These are phyloP conservation scores for Astraeus odoratus DNA, from an alignment of 768 basidiomycete species.

Conservation along the genomic window DNA sequence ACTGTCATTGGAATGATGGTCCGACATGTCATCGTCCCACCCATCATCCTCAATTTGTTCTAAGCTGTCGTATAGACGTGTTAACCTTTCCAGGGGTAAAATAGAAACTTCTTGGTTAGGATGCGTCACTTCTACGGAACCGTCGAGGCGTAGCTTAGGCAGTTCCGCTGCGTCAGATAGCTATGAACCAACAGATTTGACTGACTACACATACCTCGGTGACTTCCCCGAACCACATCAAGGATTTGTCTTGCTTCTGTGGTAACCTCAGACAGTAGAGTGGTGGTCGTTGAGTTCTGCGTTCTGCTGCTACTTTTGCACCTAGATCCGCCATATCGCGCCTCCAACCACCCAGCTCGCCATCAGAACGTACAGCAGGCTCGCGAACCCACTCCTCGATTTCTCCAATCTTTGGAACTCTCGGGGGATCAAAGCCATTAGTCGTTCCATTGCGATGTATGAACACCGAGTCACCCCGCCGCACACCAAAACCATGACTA, in stretches of 20 bases:
- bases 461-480: constrained; percentile 80
- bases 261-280: constrained; percentile 42
- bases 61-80: constrained; percentile 71
- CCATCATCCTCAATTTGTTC: constrained; percentile 72
- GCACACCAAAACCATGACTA: constrained; percentile 67
- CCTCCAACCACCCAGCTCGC: constrained; percentile 62
- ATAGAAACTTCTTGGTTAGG: constrained; percentile 44
- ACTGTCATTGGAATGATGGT: constrained; percentile 33
- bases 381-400: constrained; percentile 76
- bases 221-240: constrained; percentile 88
- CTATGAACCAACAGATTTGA: not conserved
- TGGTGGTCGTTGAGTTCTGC: constrained; percentile 30
- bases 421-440: constrained; percentile 63
- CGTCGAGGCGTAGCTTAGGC: constrained; percentile 63
- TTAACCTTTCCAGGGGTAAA: constrained; percentile 63
- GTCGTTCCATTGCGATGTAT: constrained; percentile 62
- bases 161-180: constrained; percentile 6
- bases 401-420: constrained; percentile 81
- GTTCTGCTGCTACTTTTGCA: constrained; percentile 42
- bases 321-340: constrained; percentile 67
- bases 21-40: constrained; percentile 39
- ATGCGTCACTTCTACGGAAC: constrained; percentile 65
- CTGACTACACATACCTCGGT: constrained; percentile 43
- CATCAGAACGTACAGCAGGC: constrained; percentile 38
- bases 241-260: constrained; percentile 30